Conservation (phyloP, 768 basidiomycete species). For the Stropharia rugosoannulata region DNA sequence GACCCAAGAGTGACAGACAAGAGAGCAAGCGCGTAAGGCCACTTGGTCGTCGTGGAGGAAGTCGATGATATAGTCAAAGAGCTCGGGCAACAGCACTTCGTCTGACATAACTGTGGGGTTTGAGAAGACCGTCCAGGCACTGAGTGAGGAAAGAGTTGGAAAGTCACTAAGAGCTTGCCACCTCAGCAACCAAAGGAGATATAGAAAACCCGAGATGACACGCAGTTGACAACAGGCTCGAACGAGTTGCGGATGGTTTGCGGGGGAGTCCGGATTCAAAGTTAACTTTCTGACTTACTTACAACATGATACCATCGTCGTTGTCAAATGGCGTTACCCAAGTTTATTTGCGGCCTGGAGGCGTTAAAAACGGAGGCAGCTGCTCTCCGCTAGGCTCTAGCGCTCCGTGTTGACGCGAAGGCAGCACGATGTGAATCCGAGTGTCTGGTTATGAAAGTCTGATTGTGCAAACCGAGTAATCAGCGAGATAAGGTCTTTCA, state of each 20-base stretch:
- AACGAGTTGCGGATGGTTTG: constrained; percentile 3
- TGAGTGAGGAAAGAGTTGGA: neutral
- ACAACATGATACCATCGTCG: neutral
- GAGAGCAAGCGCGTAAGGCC: constrained; percentile 22
- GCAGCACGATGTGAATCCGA: neutral
- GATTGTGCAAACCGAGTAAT: neutral
- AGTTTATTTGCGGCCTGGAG: neutral
- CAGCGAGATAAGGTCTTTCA: neutral
- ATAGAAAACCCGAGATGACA: neutral
- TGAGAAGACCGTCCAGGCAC: neutral
- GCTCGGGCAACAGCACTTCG: constrained; percentile 19
- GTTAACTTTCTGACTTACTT: neutral
- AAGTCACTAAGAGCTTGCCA: neutral
- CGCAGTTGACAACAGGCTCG: constrained; percentile 7
- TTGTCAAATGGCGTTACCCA: constrained; percentile 4
- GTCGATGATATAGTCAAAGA: constrained; percentile 27
- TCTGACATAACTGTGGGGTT: constrained; percentile 2
- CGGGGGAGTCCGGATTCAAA: constrained; percentile 1
- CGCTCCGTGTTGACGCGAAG: neutral
- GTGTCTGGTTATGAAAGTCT: neutral
- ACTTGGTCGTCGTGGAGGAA: constrained; percentile 23
- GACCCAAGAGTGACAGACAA: constrained; percentile 26
- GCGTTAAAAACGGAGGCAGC: constrained; percentile 1
- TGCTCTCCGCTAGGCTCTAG: neutral
- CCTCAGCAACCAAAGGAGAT: constrained; percentile 1